These are phyloP conservation scores for Aureobasidium sp. DNA, from an alignment of 2,329 filamentous ascomycete species.

Conservation along the genomic window DNA sequence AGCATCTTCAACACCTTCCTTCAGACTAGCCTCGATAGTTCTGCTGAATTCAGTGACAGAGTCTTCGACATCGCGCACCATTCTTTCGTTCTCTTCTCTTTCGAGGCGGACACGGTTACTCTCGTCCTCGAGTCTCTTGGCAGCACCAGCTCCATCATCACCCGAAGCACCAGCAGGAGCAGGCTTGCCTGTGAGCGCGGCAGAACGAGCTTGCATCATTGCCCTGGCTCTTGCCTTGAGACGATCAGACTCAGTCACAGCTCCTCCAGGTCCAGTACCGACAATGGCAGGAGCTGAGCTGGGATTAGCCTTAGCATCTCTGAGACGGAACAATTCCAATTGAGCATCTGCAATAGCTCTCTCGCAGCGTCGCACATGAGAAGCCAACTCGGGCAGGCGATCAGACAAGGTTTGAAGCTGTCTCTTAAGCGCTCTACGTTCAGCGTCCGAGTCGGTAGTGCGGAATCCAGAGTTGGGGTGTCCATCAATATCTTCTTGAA, in stretches of 20 bases:
- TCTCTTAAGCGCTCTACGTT: conserved; percentile 76
- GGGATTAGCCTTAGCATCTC: conserved; percentile 87
- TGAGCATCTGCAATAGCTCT: conserved; percentile 87
- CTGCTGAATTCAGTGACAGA: conserved; percentile 83
- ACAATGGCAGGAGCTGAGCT: conserved; percentile 72
- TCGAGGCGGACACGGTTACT: conserved; percentile 73
- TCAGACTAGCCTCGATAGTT: conserved; percentile 78
- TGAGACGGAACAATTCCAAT: conserved; percentile 86
- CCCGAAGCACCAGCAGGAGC: conserved; percentile 61
- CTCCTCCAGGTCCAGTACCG: conserved; percentile 84
- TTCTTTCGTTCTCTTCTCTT: conserved; percentile 87
- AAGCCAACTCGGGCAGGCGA: conserved; percentile 84
- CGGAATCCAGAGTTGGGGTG: conserved; percentile 71
- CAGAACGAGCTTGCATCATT: conserved; percentile 97
- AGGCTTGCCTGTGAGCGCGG: conserved; percentile 82
- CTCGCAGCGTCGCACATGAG: conserved; percentile 83
- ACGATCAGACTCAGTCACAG: conserved; percentile 86
- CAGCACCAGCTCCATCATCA: conserved; percentile 69
- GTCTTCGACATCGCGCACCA: conserved; percentile 95
- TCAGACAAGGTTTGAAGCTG: conserved; percentile 86
- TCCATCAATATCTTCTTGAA: conserved; percentile 90
- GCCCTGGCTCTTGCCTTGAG: conserved; percentile 92
- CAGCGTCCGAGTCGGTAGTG: conserved; percentile 76
- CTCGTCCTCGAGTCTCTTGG: conserved; percentile 84
- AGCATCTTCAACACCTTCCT: conserved; percentile 68